These are phyloP conservation scores for Scheffersomyces titani DNA, from an alignment of 1,139 yeast genomes.

Conservation along the genomic window DNA sequence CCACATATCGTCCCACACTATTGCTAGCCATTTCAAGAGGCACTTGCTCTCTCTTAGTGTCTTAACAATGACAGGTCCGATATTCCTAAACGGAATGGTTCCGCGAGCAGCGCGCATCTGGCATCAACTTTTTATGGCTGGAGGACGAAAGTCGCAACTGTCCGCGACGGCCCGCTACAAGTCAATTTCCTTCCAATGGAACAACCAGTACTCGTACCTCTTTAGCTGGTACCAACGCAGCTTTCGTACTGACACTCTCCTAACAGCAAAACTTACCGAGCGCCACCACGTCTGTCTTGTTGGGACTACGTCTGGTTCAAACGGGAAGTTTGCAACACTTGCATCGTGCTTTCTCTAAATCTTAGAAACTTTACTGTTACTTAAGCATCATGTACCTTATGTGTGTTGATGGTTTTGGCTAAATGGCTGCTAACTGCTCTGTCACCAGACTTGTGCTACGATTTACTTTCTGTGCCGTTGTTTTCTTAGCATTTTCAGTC, in stretches of 20 bases:
- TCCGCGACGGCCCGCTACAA: slow-evolving; percentile 12
- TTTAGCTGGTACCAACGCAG: neutral
- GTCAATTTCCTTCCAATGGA: neutral
- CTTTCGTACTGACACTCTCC: neutral
- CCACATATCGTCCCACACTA: neutral
- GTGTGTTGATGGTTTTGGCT: neutral
- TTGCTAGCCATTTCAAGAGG: neutral
- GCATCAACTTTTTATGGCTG: neutral
- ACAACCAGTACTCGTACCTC: neutral
- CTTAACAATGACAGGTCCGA: neutral
- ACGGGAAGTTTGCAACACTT: neutral
- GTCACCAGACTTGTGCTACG: neutral
- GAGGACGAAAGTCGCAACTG: slow-evolving; percentile 5
- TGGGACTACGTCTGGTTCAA: neutral
- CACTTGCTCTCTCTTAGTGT: neutral
- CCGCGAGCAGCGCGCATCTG: neutral
- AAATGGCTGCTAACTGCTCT: neutral
- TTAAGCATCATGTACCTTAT: neutral
- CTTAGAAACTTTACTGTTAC: neutral
- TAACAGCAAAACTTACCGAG: neutral
- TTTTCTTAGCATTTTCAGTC: neutral
- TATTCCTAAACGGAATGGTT: slow-evolving; percentile 1
- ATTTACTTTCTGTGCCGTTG: neutral
- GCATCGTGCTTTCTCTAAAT: neutral
- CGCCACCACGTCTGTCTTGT: neutral